These are phyloP conservation scores for Colletotrichum cordylinicola DNA, from an alignment of 2,329 filamentous ascomycete species.

Conservation along the genomic window DNA sequence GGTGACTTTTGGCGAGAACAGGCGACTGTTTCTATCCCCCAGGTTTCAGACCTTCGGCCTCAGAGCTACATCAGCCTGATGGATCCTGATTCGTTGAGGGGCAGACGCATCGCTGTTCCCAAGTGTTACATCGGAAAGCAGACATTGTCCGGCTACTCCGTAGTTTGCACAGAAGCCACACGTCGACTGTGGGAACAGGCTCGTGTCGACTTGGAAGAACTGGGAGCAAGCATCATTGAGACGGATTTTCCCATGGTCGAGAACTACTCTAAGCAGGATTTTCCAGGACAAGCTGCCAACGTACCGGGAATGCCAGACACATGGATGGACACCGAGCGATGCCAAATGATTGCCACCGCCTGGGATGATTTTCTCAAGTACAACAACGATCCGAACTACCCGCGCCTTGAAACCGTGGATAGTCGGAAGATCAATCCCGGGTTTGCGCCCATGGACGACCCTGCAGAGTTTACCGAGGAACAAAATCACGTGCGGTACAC, in stretches of 20 bases:
- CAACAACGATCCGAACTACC: slow-evolving; percentile 44
- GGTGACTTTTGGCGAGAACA: slow-evolving; percentile 63
- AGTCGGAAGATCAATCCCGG: slow-evolving; percentile 31
- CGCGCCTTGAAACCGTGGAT: slow-evolving; percentile 45
- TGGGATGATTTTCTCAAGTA: slow-evolving; percentile 56
- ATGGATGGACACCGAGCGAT: slow-evolving; percentile 46
- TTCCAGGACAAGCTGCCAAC: slow-evolving; percentile 5
- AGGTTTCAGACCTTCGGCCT: slow-evolving; percentile 33
- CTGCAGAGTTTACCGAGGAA: background rate
- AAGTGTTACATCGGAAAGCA: slow-evolving; percentile 54
- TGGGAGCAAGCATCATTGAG: slow-evolving; percentile 47
- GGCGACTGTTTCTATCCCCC: slow-evolving; percentile 44
- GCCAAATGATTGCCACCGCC: slow-evolving; percentile 47
- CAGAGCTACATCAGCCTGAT: slow-evolving; percentile 37
- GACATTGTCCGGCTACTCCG: slow-evolving; percentile 1
- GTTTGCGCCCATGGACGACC: slow-evolving; percentile 11
- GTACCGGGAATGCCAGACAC: background rate
- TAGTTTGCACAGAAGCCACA: slow-evolving; percentile 12
- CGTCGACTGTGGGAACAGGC: slow-evolving; percentile 36
- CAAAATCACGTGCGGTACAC: slow-evolving; percentile 18
- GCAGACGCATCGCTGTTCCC: slow-evolving; percentile 54
- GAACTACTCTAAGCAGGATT: background rate
- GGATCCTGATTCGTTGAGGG: slow-evolving; percentile 37
- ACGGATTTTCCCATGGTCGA: slow-evolving; percentile 12
- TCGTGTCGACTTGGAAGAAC: slow-evolving; percentile 37